Evolutionary conservation across 2,329 filamentous ascomycete species (phyloP).

Genomic region (Ophiostoma sp.): DNA sequence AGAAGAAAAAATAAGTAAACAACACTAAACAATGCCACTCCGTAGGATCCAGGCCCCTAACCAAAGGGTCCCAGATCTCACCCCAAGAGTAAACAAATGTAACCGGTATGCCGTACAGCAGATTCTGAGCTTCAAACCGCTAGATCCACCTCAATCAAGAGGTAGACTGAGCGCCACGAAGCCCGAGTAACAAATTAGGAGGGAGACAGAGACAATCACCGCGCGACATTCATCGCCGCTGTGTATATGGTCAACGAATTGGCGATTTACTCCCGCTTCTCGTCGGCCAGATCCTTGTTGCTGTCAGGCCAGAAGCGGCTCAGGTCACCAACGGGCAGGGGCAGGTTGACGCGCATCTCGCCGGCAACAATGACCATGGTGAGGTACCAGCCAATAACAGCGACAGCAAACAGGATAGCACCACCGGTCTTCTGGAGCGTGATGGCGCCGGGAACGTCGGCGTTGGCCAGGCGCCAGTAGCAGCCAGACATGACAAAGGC

Average conservation of each 20-base stretch:
- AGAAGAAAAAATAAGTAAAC: not conserved
- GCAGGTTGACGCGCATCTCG: slow-evolving; percentile 52
- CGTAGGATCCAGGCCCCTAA: not conserved
- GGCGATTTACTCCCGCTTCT: slow-evolving; percentile 21
- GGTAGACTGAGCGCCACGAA: not conserved
- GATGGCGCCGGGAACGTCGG: slow-evolving; percentile 44
- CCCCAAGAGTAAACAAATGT: not conserved
- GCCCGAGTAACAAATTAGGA: not conserved
- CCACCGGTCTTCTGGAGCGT: slow-evolving; percentile 48
- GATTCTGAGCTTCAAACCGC: not conserved
- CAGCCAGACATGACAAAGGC: slow-evolving; percentile 49
- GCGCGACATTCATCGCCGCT: not conserved
- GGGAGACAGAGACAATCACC: not conserved
- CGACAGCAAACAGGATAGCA: slow-evolving; percentile 48
- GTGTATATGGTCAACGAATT: not conserved
- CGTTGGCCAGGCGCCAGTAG: slow-evolving; percentile 50
- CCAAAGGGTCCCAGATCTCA: not conserved
- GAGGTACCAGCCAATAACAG: slow-evolving; percentile 53
- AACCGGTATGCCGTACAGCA: not conserved
- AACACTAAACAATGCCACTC: not conserved
- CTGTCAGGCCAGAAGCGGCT: slow-evolving; percentile 50
- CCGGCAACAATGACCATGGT: slow-evolving; percentile 54
- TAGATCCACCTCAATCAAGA: not conserved
- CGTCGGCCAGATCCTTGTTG: slow-evolving; percentile 34
- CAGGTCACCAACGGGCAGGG: slow-evolving; percentile 52